Conservation (phyloP, 768 basidiomycete genomes). For the Neoboletus magnificus region DNA sequence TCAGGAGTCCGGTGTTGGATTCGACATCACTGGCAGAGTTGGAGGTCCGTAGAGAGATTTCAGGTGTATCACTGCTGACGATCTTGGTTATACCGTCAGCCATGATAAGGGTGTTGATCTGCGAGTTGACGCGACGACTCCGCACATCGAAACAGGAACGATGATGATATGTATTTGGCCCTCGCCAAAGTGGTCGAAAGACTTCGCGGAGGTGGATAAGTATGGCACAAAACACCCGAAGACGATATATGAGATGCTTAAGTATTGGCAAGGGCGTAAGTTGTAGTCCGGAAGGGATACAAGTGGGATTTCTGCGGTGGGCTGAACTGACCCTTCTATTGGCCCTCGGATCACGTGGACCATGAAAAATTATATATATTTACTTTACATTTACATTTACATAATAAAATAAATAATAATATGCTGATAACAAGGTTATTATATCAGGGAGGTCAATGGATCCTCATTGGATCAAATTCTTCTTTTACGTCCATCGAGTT, state of each 20-base stretch:
- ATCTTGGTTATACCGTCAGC: not conserved
- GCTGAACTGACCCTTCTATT: too few species aligned
- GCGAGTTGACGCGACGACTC: not conserved
- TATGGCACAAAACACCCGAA: not conserved
- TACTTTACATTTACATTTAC: constrained; percentile 4
- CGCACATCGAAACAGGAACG: constrained; percentile 1
- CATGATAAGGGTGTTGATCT: constrained; percentile 17
- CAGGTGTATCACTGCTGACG: not conserved
- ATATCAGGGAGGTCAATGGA: constrained; percentile 14
- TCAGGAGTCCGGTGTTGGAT: constrained; percentile 32
- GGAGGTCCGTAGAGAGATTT: not conserved
- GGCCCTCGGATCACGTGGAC: not conserved
- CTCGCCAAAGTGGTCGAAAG: not conserved
- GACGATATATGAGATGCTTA: too few species aligned
- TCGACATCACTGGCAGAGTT: constrained; percentile 8
- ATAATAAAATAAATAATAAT: constrained; percentile 12
- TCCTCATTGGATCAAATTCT: constrained; percentile 27
- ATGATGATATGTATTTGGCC: constrained; percentile 14
- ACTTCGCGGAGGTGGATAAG: not conserved
- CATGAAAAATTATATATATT: constrained; percentile 1
- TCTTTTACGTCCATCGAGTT: constrained; percentile 34
- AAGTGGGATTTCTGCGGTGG: not conserved
- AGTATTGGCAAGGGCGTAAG: not conserved
- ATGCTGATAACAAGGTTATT: constrained; percentile 21
- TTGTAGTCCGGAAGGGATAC: not conserved